Base-by-base conservation (phyloP, 495 filamentous ascomycete genomes). In the Trichocladium antarcticum region DNA sequence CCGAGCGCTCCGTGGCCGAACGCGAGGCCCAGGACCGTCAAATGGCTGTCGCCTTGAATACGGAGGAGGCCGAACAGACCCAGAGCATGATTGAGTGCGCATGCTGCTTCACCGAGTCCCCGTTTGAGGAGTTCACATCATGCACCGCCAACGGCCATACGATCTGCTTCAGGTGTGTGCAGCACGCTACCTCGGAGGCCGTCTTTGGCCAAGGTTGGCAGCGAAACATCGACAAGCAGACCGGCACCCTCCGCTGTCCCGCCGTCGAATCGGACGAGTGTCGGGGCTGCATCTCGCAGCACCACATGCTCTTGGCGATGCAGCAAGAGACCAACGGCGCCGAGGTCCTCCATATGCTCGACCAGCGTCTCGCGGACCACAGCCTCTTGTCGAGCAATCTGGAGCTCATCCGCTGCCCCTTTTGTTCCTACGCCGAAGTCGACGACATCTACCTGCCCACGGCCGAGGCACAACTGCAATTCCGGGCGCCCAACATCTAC, bases 151-250 rank as follows among this genome's bases (percentile, higher is more conserved):
- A 76, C 24, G 78, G 78, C 17, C 92, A 98, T 69, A 75, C 89
- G 59, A 77, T 95, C 50, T 98, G 92, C 70, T 86, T 86, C 61
- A 72, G 73, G 19, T 98, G 92, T 58, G 80, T 98, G 21, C 79
- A 80, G 45, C 77, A 81, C 47, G 81, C 85, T 35, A 74, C 87
- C 27, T 78, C 80, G 35, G 89, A 95, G 62, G 87, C 87, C 7
- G 62, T 98, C 0, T 98, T 90, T 64, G 92, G 92, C 0, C 92
- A 98, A 60, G 85, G 86, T 29, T 94, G 88, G 89, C 74, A 75
- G 45, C 77, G 82, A n/a, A 89, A 75, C 49, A 80, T 95, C 44
- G 73, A 92, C 51, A 61, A 76, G 39, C 75, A 79, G 45, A 77
- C 68, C 24, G 82, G 83, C 24, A 82, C 83, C 5, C 71, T 98